Evolutionary conservation across 495 filamentous ascomycete species (phyloP), one percentile per base, ranked within the genome.

Genomic region (Xylaria flabelliformis): DNA sequence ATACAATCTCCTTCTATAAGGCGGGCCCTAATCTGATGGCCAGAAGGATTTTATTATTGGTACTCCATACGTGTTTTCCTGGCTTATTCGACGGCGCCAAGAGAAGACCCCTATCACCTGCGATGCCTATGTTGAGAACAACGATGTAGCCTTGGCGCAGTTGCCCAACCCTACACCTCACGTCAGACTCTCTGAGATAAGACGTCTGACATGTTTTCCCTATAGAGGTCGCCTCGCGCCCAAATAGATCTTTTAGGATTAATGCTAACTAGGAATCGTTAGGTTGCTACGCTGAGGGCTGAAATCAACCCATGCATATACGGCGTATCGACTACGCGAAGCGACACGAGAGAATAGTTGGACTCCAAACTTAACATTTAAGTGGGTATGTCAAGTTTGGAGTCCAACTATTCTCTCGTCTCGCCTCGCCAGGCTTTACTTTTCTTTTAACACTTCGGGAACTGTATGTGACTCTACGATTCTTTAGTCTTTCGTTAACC

Each of bases 401-500:
- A 29, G 26, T 29, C 26, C 26, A 29, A 29, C 26, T 29, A 29
- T 29, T 29, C 26, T 29, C 26, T 29, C 26, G 2, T 29, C 26
- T 29, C 26, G 26, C 26, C 2, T 29, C 2, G 26, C 26, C 26
- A 65, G 42, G 63, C 44, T 26, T 51, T 53, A 4, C 29, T 4
- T 53, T 65, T 50, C 26, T 65, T 65, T 67, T 67, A 51, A 67
- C 17, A 19, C 32, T 53, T 67, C 36, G 64, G 46, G 64, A 67
- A 24, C 64, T 46, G 12, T 46, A 4, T 53, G 32, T 50, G 32
- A 26, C 29, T 29, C 44, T 8, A 67, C 4, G 64, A 17, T 12
- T 46, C 46, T 39, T 53, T 10, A 67, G 64, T 67, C 64, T 67
- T 67, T 67, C 64, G 29, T 67, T 67, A 67, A 67, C 39, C 36